These are phyloP conservation scores for Fremontodendron californicum DNA, from an alignment of 345 rosid species.

Conservation along the genomic window DNA sequence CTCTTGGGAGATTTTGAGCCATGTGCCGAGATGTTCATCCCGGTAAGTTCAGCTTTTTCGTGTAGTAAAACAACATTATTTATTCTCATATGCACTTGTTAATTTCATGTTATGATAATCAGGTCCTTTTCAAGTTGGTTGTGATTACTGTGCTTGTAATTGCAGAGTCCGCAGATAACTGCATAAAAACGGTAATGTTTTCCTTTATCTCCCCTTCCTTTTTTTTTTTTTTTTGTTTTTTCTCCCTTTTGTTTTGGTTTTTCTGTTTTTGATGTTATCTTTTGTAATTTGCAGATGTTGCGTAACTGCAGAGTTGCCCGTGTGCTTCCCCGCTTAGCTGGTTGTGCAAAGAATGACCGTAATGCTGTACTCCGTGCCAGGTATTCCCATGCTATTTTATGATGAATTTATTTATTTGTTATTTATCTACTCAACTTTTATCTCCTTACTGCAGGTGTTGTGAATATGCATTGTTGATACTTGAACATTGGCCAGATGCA, in stretches of 20 bases:
- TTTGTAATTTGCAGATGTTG: constrained; percentile 61
- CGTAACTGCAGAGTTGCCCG: constrained; percentile 91
- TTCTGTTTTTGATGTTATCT: constrained; percentile 3
- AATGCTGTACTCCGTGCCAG: constrained; percentile 89
- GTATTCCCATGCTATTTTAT: constrained; percentile 29
- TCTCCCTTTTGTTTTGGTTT: constrained; percentile 8
- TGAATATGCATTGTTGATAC: constrained; percentile 85
- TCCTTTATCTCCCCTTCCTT: constrained; percentile 6
- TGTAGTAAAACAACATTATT: constrained; percentile 10
- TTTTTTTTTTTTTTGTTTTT: background rate
- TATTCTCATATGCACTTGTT: constrained; percentile 21
- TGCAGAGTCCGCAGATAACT: constrained; percentile 98
- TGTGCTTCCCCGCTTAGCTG: constrained; percentile 89
- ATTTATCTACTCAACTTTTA: constrained; percentile 9
- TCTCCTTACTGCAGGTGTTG: constrained; percentile 60
- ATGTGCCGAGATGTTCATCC: constrained; percentile 92
- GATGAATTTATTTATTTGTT: constrained; percentile 15
- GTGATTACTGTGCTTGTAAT: constrained; percentile 99
- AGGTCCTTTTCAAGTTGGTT: constrained; percentile 99
- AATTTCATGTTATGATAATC: constrained; percentile 43
- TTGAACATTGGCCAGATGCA: constrained; percentile 98
- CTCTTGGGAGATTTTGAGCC: constrained; percentile 94
- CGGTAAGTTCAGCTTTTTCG: constrained; percentile 52
- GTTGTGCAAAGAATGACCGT: constrained; percentile 89
- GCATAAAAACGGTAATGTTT: constrained; percentile 80